A percentile compares a stretch with the other conserved stretches of the same genome.
Conservation (phyloP, 176 grass and related monocot genomes). For the Poa pratensis region DNA sequence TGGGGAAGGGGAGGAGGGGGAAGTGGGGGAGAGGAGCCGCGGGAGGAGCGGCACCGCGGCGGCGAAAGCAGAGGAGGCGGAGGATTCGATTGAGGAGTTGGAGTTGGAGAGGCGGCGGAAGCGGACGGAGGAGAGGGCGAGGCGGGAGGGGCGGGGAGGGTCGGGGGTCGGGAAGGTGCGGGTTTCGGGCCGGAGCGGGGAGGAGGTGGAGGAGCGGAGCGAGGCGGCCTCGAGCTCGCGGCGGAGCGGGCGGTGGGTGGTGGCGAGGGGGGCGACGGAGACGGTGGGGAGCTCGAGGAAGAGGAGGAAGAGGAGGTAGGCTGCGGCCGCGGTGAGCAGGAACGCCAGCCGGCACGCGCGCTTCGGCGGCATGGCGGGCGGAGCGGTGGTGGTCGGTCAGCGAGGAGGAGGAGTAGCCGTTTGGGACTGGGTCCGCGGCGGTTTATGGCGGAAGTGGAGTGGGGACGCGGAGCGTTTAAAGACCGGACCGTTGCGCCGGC, state of each 20-base stretch:
- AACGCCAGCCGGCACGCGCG: too few relatives aligned
- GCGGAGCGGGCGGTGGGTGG: conserved; percentile 29
- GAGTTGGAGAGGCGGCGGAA: not conserved
- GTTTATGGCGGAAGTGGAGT: not conserved
- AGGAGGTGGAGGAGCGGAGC: not conserved
- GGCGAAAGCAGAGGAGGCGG: conserved; percentile 45
- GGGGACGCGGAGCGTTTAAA: conserved; percentile 16
- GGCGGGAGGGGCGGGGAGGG: conserved; percentile 8
- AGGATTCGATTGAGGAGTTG: conserved; percentile 29
- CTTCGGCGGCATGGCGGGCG: too few relatives aligned
- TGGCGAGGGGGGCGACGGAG: conserved; percentile 35
- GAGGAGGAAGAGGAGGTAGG: not conserved
- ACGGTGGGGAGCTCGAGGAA: conserved; percentile 44
- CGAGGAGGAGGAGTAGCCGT: conserved; percentile 33
- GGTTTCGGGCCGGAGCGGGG: conserved; percentile 14
- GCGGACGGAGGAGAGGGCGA: conserved; percentile 46
- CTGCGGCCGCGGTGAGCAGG: too few relatives aligned
- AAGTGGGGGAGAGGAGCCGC: not conserved
- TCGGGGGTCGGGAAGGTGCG: conserved; percentile 20
- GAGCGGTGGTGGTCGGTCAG: too few relatives aligned
- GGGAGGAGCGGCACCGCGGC: conserved; percentile 30
- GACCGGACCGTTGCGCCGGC: conserved; percentile 31
- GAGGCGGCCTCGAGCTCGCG: conserved; percentile 47
- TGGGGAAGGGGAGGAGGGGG: not conserved
- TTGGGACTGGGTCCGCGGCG: not conserved